A percentile compares a stretch with the other conserved stretches of the same genome.
Conservation (phyloP, 2,329 filamentous ascomycete species). For the Stagonosporopsis rhizophila region DNA sequence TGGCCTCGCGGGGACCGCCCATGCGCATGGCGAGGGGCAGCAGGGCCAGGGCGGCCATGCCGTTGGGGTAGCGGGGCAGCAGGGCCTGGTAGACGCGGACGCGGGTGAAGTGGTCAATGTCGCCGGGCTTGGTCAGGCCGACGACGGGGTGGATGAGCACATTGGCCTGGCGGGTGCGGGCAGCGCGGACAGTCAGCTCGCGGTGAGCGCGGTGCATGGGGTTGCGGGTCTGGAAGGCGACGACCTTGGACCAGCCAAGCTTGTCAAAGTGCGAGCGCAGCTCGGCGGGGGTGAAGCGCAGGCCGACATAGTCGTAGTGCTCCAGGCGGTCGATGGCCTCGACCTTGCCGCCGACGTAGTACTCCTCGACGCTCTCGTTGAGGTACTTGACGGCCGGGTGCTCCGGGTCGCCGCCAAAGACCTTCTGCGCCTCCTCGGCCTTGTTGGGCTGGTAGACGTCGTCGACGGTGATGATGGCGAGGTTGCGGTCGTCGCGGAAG, state of each 20-base stretch:
- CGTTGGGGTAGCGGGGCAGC: conserved; percentile 95
- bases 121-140: conserved; percentile 96
- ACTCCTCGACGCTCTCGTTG: conserved; percentile 79
- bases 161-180: conserved; percentile 94
- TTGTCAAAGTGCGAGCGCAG: conserved; percentile 98
- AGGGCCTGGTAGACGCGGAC: conserved; percentile 98
- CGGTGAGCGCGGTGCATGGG: conserved; percentile 99
- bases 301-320: conserved; percentile 98
- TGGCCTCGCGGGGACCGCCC: conserved; percentile 96
- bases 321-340: conserved; percentile 94
- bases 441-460: conserved; percentile 97
- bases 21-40: conserved; percentile 98
- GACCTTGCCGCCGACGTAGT: conserved; percentile 94
- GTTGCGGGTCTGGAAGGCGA: conserved; percentile 97
- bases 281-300: conserved; percentile 93
- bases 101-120: conserved; percentile 99
- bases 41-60: conserved; percentile 96
- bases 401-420: conserved; percentile 90
- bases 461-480: conserved; percentile 94
- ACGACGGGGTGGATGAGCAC: conserved; percentile 99
- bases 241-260: conserved; percentile 96
- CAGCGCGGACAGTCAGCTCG: conserved; percentile 96
- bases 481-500: conserved; percentile 93
- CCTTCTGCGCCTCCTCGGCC: conserved; percentile 90
- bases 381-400: conserved; percentile 95